phyloP scores from a whole-genome alignment of 1,284 basidiomycete species.

The Pseudozyma sp. region DNA sequence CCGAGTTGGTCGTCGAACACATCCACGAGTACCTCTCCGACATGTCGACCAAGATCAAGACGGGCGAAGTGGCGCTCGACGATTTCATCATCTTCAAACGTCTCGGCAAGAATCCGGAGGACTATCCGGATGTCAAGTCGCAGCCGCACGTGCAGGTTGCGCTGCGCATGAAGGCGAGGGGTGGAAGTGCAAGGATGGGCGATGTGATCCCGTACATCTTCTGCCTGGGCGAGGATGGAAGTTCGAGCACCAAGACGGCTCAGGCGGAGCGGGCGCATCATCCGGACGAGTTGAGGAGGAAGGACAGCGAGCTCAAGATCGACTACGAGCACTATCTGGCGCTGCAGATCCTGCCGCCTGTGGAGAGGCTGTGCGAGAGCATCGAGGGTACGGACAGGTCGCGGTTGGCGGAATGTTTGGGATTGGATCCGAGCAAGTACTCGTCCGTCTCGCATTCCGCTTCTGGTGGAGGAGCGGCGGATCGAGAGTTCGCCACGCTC shows the following conservation, averaged over 20 bases:
- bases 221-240: conserved; percentile 82
- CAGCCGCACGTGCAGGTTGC: conserved; percentile 98
- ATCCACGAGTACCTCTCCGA: conserved; percentile 90
- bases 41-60: conserved; percentile 81
- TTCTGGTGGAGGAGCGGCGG: conserved; percentile 4
- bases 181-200: conserved; percentile 81
- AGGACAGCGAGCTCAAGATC: conserved; percentile 57
- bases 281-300: conserved; percentile 86
- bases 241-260: conserved; percentile 76
- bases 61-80: conserved; percentile 82
- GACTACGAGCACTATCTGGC: conserved; percentile 88
- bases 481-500: conserved; percentile 81
- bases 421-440: conserved; percentile 87
- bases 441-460: conserved; percentile 49
- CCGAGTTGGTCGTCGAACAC: conserved; percentile 87
- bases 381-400: conserved; percentile 95
- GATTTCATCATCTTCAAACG: conserved; percentile 84
- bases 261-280: conserved; percentile 93
- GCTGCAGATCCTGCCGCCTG: conserved; percentile 90
- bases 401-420: conserved; percentile 91
- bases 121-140: conserved; percentile 93
- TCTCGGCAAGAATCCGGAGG: conserved; percentile 70
- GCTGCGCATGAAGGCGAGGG: conserved; percentile 86
- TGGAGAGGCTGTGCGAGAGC: conserved; percentile 92
- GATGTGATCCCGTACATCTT: conserved; percentile 98